Evolutionary conservation across 208 protist species (phyloP).

Genomic region (Crithidia bombi): DNA sequence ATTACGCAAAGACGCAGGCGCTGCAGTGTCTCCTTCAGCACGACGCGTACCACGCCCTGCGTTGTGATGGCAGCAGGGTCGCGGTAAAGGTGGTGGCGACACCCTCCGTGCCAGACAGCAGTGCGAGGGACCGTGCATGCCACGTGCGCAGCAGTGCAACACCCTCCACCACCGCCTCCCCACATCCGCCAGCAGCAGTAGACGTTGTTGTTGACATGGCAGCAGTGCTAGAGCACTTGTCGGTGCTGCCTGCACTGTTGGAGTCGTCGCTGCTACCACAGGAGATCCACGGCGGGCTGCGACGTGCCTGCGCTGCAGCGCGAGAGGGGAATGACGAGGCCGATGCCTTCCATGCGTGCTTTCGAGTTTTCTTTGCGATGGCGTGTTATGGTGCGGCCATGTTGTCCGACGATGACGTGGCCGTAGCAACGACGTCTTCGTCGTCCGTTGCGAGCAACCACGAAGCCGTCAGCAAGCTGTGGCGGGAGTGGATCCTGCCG

Average conservation of each 20-base stretch:
- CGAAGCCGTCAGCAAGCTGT: background rate
- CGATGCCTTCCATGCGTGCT: conserved; percentile 12
- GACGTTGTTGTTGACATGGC: conserved; percentile 7
- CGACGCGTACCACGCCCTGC: background rate
- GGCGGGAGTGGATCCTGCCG: conserved; percentile 20
- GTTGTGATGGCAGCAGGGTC: no score
- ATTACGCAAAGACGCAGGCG: conserved; percentile 24
- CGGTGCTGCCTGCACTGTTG: conserved; percentile 29
- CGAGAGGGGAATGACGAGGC: background rate
- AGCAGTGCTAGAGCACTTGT: conserved; percentile 30
- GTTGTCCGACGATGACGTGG: conserved; percentile 11
- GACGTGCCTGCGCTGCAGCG: conserved; percentile 11
- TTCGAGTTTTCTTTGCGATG: conserved; percentile 28
- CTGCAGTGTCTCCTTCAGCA: conserved; percentile 26
- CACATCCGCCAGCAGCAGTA: background rate
- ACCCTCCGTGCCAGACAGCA: no score
- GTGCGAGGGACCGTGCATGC: no score
- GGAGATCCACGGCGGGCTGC: conserved; percentile 27
- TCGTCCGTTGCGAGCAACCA: background rate
- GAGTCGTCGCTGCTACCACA: conserved; percentile 8
- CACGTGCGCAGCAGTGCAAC: no score
- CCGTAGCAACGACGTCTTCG: background rate
- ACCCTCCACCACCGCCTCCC: no score
- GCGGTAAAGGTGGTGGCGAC: no score
- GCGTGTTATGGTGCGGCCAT: conserved; percentile 19